Conservation (phyloP, 1,284 basidiomycete genomes). For the Sutorius eximius region DNA sequence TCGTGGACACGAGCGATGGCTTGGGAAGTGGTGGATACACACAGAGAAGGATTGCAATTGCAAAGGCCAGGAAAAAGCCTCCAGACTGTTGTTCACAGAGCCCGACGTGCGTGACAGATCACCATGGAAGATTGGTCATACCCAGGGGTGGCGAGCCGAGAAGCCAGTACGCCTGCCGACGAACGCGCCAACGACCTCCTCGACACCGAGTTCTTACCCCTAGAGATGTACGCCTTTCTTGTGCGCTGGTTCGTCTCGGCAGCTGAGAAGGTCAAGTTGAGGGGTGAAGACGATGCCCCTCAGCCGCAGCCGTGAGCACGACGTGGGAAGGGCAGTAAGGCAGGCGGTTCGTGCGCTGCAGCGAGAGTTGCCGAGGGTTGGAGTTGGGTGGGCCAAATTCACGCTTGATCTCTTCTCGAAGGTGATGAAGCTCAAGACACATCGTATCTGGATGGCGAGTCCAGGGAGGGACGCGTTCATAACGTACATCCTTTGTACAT, state of each 20-base stretch:
- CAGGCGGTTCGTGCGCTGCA: slow-evolving; percentile 38
- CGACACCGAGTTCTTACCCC: no score
- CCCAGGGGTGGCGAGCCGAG: no score
- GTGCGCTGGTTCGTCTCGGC: slow-evolving; percentile 81
- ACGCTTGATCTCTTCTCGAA: slow-evolving; percentile 71
- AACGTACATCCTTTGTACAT: slow-evolving; percentile 47
- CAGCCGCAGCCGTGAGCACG: slow-evolving; percentile 50
- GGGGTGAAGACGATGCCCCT: slow-evolving; percentile 52
- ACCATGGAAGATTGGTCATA: no score
- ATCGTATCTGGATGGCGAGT: slow-evolving; percentile 85
- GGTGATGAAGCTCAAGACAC: slow-evolving; percentile 71
- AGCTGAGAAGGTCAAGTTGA: slow-evolving; percentile 70
- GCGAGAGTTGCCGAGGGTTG: slow-evolving; percentile 57
- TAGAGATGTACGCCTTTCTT: slow-evolving; percentile 89
- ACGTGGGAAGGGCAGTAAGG: slow-evolving; percentile 61
- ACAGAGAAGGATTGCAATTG: no score
- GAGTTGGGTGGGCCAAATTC: slow-evolving; percentile 78
- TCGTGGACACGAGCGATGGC: no score
- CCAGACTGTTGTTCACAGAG: no score
- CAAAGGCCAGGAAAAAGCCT: no score
- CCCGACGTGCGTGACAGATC: no score
- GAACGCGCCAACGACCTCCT: no score
- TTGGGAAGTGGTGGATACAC: no score
- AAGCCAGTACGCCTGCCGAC: no score
- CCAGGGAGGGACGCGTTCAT: slow-evolving; percentile 84